Evolutionary conservation across 371 early-diverging fungal species (phyloP).

Genomic region (Mucor sp.): DNA sequence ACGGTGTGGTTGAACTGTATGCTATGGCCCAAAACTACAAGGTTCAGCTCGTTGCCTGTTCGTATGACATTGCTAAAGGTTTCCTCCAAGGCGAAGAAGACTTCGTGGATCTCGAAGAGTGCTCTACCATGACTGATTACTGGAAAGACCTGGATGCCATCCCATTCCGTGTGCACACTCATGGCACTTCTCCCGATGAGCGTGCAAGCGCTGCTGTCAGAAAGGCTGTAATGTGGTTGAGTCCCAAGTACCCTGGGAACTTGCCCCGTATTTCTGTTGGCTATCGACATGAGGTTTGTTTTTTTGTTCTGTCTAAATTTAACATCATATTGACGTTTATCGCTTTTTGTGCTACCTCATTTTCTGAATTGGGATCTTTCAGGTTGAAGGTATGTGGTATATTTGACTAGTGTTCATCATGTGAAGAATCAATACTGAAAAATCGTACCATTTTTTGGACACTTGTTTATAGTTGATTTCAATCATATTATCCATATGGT

Average conservation of each 20-base stretch:
- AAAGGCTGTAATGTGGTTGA: constrained; percentile 73
- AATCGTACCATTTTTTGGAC: background rate
- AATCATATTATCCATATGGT: constrained; percentile 63
- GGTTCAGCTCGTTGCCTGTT: constrained; percentile 55
- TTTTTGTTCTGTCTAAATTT: background rate
- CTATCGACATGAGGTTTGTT: constrained; percentile 67
- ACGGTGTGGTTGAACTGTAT: constrained; percentile 45
- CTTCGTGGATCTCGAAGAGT: constrained; percentile 12
- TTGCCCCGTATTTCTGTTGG: constrained; percentile 73
- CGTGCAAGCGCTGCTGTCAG: constrained; percentile 74
- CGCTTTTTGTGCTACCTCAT: background rate
- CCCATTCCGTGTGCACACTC: constrained; percentile 66
- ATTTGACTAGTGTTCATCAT: background rate
- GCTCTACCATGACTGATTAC: constrained; percentile 54
- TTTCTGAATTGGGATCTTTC: background rate
- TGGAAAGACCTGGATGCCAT: constrained; percentile 80
- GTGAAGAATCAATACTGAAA: background rate
- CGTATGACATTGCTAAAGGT: constrained; percentile 26
- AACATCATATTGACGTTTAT: constrained; percentile 16
- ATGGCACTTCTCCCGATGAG: constrained; percentile 66
- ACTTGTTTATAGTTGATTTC: constrained; percentile 56
- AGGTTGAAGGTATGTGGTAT: constrained; percentile 50
- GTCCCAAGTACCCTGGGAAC: constrained; percentile 72
- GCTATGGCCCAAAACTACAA: constrained; percentile 55
- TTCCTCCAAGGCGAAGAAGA: constrained; percentile 34